Evolutionary conservation across 257 asterid genomes (phyloP), one percentile per base, ranked within the genome.

Genomic region (Lycium ferocissimum): DNA sequence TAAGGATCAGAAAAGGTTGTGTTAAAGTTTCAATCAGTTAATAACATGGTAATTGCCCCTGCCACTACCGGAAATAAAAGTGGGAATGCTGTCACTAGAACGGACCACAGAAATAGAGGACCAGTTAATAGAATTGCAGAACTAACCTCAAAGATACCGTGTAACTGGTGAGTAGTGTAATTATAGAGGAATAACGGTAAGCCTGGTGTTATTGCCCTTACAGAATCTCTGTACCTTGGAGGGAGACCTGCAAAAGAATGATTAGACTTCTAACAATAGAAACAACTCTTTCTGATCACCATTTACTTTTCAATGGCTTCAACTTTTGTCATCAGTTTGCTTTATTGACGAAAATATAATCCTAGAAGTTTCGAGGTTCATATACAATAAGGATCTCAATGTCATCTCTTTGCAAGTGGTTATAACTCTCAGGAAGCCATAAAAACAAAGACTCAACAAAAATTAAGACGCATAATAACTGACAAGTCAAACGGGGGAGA

Each of bases 141-240:
- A 15, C 90, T 37, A 82, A 93, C 99, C 98, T 96, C 98, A 85
- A 94, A 96, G 70, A 96, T 91, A 33, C 99, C 99, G 87, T 96
- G 96, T 95, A 96, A 83, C 91, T 93, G 98, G 87, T 94, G 98
- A 90, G 96, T 96, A 83, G 98, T 94, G 84, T 93, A 96, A 22
- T 94, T 94, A 88, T 96, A 93, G 84, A 96, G 98, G 87, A 94
- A 94, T 82, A 95, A 85, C 38, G 97, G 98, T 86, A 95, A 90
- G 87, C 98, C 98, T n/a, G 99, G 98, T 17, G 98, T 95, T 82
- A 96, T 94, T 82, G 96, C 98, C 91, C 98, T 92, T 84, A 93
- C 99, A 37, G 98, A 94, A 85, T 96, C 99, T 85, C 98, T 90
- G 82, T 94, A 95, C 86, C 99, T 92, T 45, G 99, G 98, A 54